A percentile compares a stretch with the other conserved stretches of the same genome.
phyloP scores from a whole-genome alignment of 176 grass and related monocot species.

The Otatea glauca region DNA sequence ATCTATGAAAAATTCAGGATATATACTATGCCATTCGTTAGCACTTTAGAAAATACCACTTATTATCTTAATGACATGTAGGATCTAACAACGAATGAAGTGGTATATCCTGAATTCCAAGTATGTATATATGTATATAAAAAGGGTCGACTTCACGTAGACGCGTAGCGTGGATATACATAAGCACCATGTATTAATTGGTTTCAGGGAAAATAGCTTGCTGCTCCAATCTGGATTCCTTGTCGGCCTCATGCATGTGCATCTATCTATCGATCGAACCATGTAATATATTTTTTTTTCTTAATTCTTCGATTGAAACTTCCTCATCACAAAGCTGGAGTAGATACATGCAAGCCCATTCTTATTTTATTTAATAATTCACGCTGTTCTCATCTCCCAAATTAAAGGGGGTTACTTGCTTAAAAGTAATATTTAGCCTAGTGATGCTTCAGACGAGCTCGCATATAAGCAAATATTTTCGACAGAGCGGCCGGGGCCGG shows the following conservation, averaged over 20 bases:
- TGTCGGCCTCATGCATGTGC: slow-evolving; percentile 43
- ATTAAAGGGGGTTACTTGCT: no score
- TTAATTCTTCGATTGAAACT: background rate
- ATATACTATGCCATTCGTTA: no score
- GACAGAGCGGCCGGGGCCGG: no score
- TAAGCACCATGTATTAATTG: background rate
- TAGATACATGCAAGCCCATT: background rate
- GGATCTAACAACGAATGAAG: no score
- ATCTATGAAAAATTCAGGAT: no score
- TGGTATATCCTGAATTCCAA: no score
- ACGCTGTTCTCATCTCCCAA: background rate
- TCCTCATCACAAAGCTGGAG: slow-evolving; percentile 33
- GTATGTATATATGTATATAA: background rate
- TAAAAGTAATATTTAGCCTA: background rate
- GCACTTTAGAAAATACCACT: no score
- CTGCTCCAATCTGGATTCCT: slow-evolving; percentile 36
- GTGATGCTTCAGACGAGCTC: background rate
- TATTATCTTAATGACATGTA: no score
- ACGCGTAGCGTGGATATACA: slow-evolving; percentile 4
- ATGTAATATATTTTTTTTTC: background rate
- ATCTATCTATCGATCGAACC: background rate
- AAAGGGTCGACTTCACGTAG: background rate
- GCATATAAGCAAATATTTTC: no score
- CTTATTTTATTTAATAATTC: background rate
- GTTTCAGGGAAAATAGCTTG: slow-evolving; percentile 22